Percentiles rank a stretch among this genome's conserved stretches.
These are phyloP conservation scores for Penicillium steckii DNA, from an alignment of 495 filamentous ascomycete genomes.

Conservation along the genomic window DNA sequence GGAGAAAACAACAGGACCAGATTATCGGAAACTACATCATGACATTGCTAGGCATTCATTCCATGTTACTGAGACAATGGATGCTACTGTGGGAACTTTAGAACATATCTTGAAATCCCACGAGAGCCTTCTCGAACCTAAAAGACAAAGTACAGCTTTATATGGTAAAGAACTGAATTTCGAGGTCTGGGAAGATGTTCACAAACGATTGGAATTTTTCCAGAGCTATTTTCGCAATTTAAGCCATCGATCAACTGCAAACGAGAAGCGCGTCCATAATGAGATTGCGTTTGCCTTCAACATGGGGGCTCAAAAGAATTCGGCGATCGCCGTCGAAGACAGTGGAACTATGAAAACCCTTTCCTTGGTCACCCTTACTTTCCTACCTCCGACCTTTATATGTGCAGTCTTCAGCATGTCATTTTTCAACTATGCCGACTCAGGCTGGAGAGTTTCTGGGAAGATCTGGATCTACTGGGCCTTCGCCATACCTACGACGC, in stretches of 20 bases:
- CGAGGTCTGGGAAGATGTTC: slow-evolving; percentile 11
- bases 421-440: slow-evolving; percentile 24
- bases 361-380: slow-evolving; percentile 25
- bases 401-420: slow-evolving; percentile 34
- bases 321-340: slow-evolving; percentile 30
- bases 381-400: slow-evolving; percentile 33
- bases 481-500: slow-evolving; percentile 27
- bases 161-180: background rate
- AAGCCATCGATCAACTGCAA: slow-evolving; percentile 31
- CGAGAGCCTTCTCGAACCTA: background rate
- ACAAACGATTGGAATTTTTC: slow-evolving; percentile 29
- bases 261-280: slow-evolving; percentile 33
- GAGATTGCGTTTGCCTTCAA: slow-evolving; percentile 37
- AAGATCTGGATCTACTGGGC: slow-evolving; percentile 34
- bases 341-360: slow-evolving; percentile 28
- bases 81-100: slow-evolving; percentile 29
- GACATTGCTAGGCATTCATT: slow-evolving; percentile 44
- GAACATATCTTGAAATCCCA: slow-evolving; percentile 31
- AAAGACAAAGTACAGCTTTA: background rate
- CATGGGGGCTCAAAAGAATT: slow-evolving; percentile 36
- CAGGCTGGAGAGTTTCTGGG: slow-evolving; percentile 20
- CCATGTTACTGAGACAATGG: slow-evolving; percentile 42
- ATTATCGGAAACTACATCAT: slow-evolving; percentile 36
- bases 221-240: slow-evolving; percentile 37
- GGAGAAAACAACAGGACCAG: slow-evolving; percentile 8